Percentiles rank a stretch among this genome's conserved stretches.
Evolutionary conservation across 2,329 filamentous ascomycete species (phyloP).

Genomic region (Phoma sp.): DNA sequence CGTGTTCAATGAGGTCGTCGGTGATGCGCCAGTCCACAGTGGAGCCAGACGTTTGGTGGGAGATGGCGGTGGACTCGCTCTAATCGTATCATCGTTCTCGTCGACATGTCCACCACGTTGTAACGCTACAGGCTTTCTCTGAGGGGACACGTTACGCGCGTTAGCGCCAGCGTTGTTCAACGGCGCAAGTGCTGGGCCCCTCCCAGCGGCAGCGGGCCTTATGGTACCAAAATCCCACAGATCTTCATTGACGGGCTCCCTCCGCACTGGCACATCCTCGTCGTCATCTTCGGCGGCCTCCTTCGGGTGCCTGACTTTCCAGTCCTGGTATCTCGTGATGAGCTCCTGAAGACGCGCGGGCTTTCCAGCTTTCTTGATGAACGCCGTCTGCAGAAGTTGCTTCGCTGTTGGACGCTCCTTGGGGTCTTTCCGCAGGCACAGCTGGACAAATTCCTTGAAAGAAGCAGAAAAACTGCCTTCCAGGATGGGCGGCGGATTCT

Average conservation of each 20-base stretch:
- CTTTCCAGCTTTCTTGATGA: constrained; percentile 89
- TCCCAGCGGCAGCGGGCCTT: constrained; percentile 65
- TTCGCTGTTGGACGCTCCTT: constrained; percentile 85
- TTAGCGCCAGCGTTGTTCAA: constrained; percentile 86
- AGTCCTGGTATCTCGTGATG: constrained; percentile 88
- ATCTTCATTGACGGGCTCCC: constrained; percentile 72
- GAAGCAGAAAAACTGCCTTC: constrained; percentile 55
- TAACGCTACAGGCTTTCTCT: constrained; percentile 43
- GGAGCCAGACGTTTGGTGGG: constrained; percentile 50
- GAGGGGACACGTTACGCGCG: constrained; percentile 59
- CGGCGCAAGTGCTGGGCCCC: constrained; percentile 67
- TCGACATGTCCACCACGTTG: constrained; percentile 34
- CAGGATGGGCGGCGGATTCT: constrained; percentile 84
- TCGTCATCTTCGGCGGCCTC: constrained; percentile 61
- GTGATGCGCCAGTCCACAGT: constrained; percentile 44
- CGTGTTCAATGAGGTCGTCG: constrained; percentile 47
- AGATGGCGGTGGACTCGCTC: constrained; percentile 49
- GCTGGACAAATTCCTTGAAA: constrained; percentile 59
- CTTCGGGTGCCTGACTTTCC: constrained; percentile 80
- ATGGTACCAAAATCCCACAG: constrained; percentile 99
- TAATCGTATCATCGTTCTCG: constrained; percentile 49
- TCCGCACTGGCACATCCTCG: constrained; percentile 46
- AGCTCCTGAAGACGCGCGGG: constrained; percentile 96
- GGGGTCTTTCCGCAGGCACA: constrained; percentile 88
- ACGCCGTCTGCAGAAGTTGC: constrained; percentile 87